Conservation (phyloP, 768 basidiomycete genomes). For the Mycena epipterygia region DNA sequence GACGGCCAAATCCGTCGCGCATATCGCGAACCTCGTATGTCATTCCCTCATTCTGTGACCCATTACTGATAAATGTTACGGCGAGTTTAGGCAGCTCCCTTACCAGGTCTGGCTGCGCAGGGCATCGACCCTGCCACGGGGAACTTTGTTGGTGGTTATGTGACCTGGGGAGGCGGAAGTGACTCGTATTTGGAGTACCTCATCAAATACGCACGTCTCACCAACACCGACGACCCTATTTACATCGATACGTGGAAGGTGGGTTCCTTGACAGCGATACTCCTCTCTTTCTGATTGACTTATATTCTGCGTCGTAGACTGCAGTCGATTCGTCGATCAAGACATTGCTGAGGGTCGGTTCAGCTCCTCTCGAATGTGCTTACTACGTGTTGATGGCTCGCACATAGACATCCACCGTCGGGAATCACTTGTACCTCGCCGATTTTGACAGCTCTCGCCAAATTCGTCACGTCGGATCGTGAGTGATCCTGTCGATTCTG, state of each 20-base stretch:
- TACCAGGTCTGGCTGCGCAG: conserved; percentile 69
- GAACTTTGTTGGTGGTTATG: conserved; percentile 61
- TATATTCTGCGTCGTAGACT: conserved; percentile 49
- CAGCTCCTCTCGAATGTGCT: neutral
- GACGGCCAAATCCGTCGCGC: conserved; percentile 63
- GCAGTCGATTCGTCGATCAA: conserved; percentile 82
- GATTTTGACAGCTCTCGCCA: conserved; percentile 64
- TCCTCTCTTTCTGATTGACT: neutral
- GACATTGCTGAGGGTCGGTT: conserved; percentile 64
- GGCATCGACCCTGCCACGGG: conserved; percentile 69
- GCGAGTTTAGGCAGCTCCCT: conserved; percentile 48
- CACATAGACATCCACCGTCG: conserved; percentile 73
- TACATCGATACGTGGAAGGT: conserved; percentile 73
- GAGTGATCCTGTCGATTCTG: neutral
- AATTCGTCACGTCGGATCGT: conserved; percentile 74
- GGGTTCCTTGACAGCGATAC: neutral
- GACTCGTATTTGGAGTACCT: conserved; percentile 87
- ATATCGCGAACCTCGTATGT: conserved; percentile 62
- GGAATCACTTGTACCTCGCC: conserved; percentile 72
- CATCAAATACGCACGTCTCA: conserved; percentile 78
- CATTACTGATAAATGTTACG: conserved; percentile 12
- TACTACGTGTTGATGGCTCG: neutral
- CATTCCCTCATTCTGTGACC: neutral
- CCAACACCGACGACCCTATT: conserved; percentile 73
- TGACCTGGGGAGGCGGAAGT: conserved; percentile 76